A percentile compares a stretch with the other conserved stretches of the same genome.
phyloP scores from a whole-genome alignment of 2,329 filamentous ascomycete genomes.

The Chaetomium sp. region DNA sequence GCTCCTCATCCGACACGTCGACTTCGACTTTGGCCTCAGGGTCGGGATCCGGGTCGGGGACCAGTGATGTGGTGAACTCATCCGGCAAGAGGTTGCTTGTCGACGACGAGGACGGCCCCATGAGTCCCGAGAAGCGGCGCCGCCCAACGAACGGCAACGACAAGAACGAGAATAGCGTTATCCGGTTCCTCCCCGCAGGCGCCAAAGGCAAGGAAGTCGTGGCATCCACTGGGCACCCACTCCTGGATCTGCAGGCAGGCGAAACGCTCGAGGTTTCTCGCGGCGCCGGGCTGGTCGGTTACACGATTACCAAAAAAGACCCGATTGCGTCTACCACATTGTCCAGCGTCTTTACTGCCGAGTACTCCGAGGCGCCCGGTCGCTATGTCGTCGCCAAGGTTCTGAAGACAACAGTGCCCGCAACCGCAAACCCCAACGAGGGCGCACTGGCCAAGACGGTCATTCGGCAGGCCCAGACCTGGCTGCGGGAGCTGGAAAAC shows the following conservation, averaged over 20 bases:
- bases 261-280: slow-evolving; percentile 54
- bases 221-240: slow-evolving; percentile 50
- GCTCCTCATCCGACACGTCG: slow-evolving; percentile 31
- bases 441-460: slow-evolving; percentile 57
- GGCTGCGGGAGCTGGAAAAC: slow-evolving; percentile 59
- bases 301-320: slow-evolving; percentile 57
- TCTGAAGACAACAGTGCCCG: slow-evolving; percentile 54
- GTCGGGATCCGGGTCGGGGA: neutral
- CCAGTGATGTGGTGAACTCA: slow-evolving; percentile 45
- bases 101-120: slow-evolving; percentile 46
- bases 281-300: slow-evolving; percentile 55
- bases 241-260: slow-evolving; percentile 54
- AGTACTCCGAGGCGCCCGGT: slow-evolving; percentile 55
- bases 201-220: slow-evolving; percentile 52
- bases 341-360: slow-evolving; percentile 59
- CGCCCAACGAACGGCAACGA: slow-evolving; percentile 36
- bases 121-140: slow-evolving; percentile 47
- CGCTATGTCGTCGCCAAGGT: slow-evolving; percentile 63
- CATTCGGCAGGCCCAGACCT: slow-evolving; percentile 62
- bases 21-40: neutral
- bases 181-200: slow-evolving; percentile 56
- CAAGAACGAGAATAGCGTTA: slow-evolving; percentile 49
- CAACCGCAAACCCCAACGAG: slow-evolving; percentile 43
- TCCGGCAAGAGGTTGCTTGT: slow-evolving; percentile 55
- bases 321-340: slow-evolving; percentile 58